Conservation (phyloP, 2,329 filamentous ascomycete species). For the Aspergillus pseudoterreus region DNA sequence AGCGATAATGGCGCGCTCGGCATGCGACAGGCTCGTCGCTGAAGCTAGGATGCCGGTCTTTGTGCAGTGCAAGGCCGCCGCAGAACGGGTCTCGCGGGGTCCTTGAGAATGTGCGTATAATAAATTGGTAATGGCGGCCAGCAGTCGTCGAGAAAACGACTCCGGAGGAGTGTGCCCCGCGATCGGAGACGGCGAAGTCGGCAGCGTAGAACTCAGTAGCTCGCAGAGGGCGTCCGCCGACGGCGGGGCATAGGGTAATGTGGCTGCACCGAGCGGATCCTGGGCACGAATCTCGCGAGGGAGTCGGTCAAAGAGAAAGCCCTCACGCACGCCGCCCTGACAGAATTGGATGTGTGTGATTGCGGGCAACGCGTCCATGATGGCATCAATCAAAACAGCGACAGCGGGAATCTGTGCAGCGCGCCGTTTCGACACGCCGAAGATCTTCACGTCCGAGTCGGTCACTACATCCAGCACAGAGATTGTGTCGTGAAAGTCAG, state of each 20-base stretch:
- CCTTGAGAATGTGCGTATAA: conserved; percentile 53
- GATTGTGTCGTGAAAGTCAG: conserved; percentile 57
- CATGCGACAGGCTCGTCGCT: conserved; percentile 70
- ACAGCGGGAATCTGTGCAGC: conserved; percentile 82
- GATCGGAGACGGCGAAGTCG: conserved; percentile 24
- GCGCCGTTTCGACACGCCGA: conserved; percentile 75
- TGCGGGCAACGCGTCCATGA: conserved; percentile 65
- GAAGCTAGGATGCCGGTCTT: conserved; percentile 64
- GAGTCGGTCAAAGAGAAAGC: conserved; percentile 71
- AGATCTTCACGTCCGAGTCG: conserved; percentile 42
- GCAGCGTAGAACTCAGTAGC: conserved; percentile 49
- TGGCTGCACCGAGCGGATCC: conserved; percentile 65
- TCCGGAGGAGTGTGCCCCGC: conserved; percentile 29
- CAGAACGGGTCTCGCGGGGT: conserved; percentile 55
- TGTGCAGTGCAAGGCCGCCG: conserved; percentile 68
- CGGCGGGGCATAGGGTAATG: conserved; percentile 48
- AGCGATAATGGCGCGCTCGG: conserved; percentile 66
- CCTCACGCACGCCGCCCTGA: conserved; percentile 82
- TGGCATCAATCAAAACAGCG: conserved; percentile 70
- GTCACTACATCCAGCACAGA: conserved; percentile 41
- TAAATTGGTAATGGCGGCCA: conserved; percentile 57
- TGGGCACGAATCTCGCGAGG: conserved; percentile 56
- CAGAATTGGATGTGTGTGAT: conserved; percentile 78
- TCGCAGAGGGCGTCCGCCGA: conserved; percentile 46
- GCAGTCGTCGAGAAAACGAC: conserved; percentile 44